A percentile compares a stretch with the other conserved stretches of the same genome.
These are phyloP conservation scores for Buxus sempervirens DNA, from an alignment of 164 flowering plant species.

Conservation along the genomic window DNA sequence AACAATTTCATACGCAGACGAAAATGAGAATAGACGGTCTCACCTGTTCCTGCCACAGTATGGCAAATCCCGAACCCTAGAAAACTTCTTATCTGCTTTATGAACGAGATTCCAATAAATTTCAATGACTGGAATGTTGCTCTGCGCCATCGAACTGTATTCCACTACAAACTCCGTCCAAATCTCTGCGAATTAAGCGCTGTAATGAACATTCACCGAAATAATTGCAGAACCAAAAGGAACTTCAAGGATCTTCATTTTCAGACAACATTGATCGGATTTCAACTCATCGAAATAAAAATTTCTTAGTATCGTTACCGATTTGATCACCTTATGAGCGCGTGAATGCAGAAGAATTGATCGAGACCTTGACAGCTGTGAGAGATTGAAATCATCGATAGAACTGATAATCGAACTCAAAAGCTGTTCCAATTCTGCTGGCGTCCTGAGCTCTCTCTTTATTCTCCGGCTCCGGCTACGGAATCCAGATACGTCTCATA, in stretches of 20 bases:
- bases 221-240: not conserved
- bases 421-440: not conserved
- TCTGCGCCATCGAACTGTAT: slow-evolving; percentile 18
- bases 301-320: not conserved
- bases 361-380: not conserved
- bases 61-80: slow-evolving; percentile 83
- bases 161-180: not conserved
- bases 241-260: not conserved
- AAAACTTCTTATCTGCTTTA: slow-evolving; percentile 90
- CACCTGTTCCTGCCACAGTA: slow-evolving; percentile 66
- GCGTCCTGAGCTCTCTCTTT: too few relatives aligned
- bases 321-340: not conserved
- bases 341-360: not conserved
- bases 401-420: not conserved
- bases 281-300: not conserved
- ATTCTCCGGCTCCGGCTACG: too few relatives aligned
- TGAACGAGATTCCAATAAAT: slow-evolving; percentile 73
- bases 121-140: slow-evolving; percentile 64
- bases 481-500: too few relatives aligned
- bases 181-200: not conserved
- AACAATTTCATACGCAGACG: not conserved
- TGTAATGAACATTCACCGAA: not conserved
- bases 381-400: not conserved
- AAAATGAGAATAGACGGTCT: not conserved
- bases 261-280: not conserved